A percentile compares a stretch with the other conserved stretches of the same genome.
Evolutionary conservation across 2,329 filamentous ascomycete species (phyloP).

Genomic region (Diaporthe humulicola): DNA sequence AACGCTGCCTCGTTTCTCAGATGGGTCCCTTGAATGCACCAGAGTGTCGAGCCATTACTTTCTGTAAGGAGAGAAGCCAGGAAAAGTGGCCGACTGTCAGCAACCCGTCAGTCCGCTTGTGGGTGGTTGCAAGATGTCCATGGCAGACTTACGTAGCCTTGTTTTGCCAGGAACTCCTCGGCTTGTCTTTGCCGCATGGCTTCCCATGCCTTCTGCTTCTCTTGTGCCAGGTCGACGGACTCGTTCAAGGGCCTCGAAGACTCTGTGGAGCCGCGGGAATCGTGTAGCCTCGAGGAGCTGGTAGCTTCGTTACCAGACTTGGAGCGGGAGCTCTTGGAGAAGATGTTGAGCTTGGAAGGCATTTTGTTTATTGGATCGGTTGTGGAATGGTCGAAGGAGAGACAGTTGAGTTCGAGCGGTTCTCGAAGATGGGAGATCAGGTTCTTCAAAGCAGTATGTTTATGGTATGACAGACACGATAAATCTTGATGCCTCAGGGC

Average conservation of each 20-base stretch:
- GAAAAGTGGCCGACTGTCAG: constrained; percentile 22
- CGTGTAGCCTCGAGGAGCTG: not conserved
- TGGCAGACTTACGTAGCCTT: constrained; percentile 36
- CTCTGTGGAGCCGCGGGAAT: constrained; percentile 27
- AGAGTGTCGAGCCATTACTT: constrained; percentile 7
- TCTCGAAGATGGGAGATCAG: not conserved
- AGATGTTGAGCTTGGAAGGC: constrained; percentile 35
- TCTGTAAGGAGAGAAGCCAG: constrained; percentile 21
- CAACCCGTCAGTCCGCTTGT: not conserved
- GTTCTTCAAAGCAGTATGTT: not conserved
- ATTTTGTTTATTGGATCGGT: not conserved
- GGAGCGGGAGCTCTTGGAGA: constrained; percentile 32
- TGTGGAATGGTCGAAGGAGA: not conserved
- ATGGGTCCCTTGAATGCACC: constrained; percentile 24
- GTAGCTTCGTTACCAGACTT: not conserved
- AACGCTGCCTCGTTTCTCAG: not conserved
- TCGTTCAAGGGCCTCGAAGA: constrained; percentile 26
- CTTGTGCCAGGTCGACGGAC: not conserved
- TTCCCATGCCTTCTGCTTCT: constrained; percentile 32
- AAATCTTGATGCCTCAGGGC: constrained; percentile 12
- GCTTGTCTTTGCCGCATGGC: constrained; percentile 33
- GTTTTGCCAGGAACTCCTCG: constrained; percentile 32
- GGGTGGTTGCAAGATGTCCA: not conserved
- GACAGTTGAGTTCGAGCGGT: not conserved
- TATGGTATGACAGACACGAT: not conserved